Evolutionary conservation across 129 eudicot genomes (phyloP).

Genomic region (Helianthus tuberosus): DNA sequence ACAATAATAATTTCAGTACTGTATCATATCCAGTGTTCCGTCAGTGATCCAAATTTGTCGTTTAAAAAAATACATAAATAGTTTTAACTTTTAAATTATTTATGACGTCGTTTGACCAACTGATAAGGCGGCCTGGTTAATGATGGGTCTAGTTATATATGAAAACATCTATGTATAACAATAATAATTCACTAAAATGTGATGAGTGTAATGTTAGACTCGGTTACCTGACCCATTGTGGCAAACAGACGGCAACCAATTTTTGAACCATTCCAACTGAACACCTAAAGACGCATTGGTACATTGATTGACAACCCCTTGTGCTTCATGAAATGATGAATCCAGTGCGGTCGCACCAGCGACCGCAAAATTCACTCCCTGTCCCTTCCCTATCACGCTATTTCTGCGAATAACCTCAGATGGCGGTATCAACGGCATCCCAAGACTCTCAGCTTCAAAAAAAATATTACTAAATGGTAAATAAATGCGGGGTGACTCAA

Average conservation of each 20-base stretch:
- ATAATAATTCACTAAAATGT: no score
- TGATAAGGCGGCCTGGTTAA: no score
- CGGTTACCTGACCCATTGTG: slow-evolving; percentile 31
- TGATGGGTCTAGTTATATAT: no score
- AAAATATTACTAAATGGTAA: background rate
- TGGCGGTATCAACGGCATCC: slow-evolving; percentile 38
- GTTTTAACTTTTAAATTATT: no score
- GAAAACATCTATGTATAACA: no score
- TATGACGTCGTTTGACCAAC: no score
- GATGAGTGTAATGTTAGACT: background rate
- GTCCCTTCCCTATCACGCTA: background rate
- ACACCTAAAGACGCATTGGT: slow-evolving; percentile 42
- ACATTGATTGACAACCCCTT: slow-evolving; percentile 25
- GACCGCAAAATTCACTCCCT: slow-evolving; percentile 42
- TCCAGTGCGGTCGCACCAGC: slow-evolving; percentile 43
- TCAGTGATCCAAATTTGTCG: no score
- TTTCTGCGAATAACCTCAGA: slow-evolving; percentile 21
- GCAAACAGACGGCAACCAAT: slow-evolving; percentile 26
- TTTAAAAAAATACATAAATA: no score
- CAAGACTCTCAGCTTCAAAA: slow-evolving; percentile 26
- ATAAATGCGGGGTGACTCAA: background rate
- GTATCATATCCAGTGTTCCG: no score
- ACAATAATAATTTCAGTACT: no score
- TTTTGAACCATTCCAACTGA: slow-evolving; percentile 49
- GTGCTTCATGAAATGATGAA: slow-evolving; percentile 30